Evolutionary conservation across 1,139 yeast species (phyloP), one percentile per base, ranked within the genome.

Genomic region (Yamadazyma friedrichii): DNA sequence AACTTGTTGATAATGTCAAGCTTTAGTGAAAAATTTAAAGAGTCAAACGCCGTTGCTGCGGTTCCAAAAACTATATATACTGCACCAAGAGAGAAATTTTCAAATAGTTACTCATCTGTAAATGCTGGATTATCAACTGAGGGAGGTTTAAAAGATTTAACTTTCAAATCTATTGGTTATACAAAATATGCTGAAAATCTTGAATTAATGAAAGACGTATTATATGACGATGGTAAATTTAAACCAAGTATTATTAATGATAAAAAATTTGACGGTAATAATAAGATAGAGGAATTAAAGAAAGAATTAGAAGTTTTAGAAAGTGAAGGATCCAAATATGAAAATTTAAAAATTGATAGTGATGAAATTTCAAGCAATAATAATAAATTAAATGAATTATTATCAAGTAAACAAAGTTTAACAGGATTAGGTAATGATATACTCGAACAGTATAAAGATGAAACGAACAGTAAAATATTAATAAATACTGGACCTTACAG

Each of bases 71-170:
- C 56, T 3, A 25, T 33, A 15, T 68, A 69, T 46, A 66, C 63
- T 31, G 56, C 59, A 13, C 60, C 73, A 4, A 55, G 58, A 16
- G 71, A 67, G 16, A 53, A 66, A 1, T 58, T 69, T 34, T 52
- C 56, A 33, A 63, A 67, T 38, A 65, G 60, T 38, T 74, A 73
- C 10, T 68, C 74, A 2, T 67, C 76, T 0, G 63, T 72, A 1
- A 57, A 69, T 35, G 68, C 67, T 42, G 78, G 77, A 2, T 56
- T 67, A n/a, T 69, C 76, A 0, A 58, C 57, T 12, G 74, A 71
- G 48, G 74, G 73, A 9, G 77, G 77, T n/a, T 56, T 72, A 27
- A 62, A 61, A 33, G 67, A 75, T 3, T 58, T 72, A 41, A 70
- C 77, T 0, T 70, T 67, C 51, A 72, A 72, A 47, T 65, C 76